phyloP scores from a whole-genome alignment of 345 rosid genomes.

The Hibiscus mutabilis region DNA sequence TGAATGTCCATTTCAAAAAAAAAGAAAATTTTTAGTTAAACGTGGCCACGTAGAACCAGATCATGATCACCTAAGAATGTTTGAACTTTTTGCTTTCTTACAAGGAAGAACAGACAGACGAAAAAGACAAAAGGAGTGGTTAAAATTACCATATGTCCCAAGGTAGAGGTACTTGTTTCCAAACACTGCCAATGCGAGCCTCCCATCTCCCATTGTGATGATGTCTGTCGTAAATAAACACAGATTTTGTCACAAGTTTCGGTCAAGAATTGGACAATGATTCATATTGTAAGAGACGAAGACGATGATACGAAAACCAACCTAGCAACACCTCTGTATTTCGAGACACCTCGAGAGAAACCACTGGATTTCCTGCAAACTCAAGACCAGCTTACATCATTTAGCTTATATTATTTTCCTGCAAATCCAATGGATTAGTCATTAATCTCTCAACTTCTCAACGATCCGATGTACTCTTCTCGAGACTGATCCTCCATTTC shows the following conservation, averaged over 20 bases:
- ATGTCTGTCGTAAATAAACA: slow-evolving; percentile 31
- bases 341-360: slow-evolving; percentile 90
- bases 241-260: background rate
- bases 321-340: slow-evolving; percentile 97
- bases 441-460: slow-evolving; percentile 51
- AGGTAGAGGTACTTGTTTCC: slow-evolving; percentile 75
- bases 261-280: background rate
- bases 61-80: background rate
- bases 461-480: slow-evolving; percentile 80
- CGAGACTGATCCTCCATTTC: slow-evolving; percentile 76
- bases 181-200: slow-evolving; percentile 65
- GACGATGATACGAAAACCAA: slow-evolving; percentile 12
- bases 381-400: background rate
- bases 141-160: slow-evolving; percentile 52
- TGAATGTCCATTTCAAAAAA: background rate
- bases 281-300: background rate
- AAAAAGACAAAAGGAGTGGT: background rate
- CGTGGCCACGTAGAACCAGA: background rate
- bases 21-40: background rate
- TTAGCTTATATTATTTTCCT: background rate
- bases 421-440: background rate
- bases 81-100: background rate
- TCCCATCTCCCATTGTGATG: slow-evolving; percentile 85
- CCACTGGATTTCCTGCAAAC: slow-evolving; percentile 80
- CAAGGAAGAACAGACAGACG: background rate